A percentile compares a stretch with the other conserved stretches of the same genome.
Conservation (phyloP, 192 early-diverging fungal genomes). For the Funneliformis mosseae region DNA sequence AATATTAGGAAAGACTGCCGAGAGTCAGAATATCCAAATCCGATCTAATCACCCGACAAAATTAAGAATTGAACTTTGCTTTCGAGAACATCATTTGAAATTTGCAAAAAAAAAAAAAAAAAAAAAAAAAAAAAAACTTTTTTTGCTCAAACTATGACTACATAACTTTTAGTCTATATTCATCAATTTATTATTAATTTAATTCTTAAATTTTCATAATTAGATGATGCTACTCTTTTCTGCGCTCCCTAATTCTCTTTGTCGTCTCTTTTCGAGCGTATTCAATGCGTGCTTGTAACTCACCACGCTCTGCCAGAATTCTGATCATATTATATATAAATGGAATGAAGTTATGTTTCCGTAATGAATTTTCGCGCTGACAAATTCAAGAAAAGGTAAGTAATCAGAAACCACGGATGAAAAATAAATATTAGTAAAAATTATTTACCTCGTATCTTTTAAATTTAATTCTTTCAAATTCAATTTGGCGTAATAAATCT, state of each 20-base stretch:
- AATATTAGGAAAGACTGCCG: too few species aligned
- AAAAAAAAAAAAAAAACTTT: too few species aligned
- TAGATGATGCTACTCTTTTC: neutral
- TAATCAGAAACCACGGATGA: neutral
- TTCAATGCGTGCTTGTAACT: conserved; percentile 9
- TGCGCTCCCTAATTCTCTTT: conserved; percentile 5
- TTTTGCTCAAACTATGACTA: too few species aligned
- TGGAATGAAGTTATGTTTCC: conserved; percentile 80
- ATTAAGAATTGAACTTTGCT: too few species aligned
- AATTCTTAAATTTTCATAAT: too few species aligned
- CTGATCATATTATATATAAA: conserved; percentile 65
- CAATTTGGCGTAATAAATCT: conserved; percentile 52
- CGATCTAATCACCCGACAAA: too few species aligned
- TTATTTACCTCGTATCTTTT: conserved; percentile 52
- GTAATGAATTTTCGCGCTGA: conserved; percentile 66
- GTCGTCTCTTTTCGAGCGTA: neutral
- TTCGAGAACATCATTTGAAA: too few species aligned
- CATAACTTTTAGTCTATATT: too few species aligned
- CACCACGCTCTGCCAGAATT: conserved; percentile 20
- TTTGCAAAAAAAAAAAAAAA: too few species aligned
- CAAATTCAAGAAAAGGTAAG: conserved; percentile 4
- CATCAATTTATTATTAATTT: too few species aligned
- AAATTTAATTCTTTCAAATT: conserved; percentile 64
- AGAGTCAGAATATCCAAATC: too few species aligned
- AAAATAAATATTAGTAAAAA: neutral